phyloP scores from a whole-genome alignment of 192 early-diverging fungal species.

The Linnemannia schmuckeri region DNA sequence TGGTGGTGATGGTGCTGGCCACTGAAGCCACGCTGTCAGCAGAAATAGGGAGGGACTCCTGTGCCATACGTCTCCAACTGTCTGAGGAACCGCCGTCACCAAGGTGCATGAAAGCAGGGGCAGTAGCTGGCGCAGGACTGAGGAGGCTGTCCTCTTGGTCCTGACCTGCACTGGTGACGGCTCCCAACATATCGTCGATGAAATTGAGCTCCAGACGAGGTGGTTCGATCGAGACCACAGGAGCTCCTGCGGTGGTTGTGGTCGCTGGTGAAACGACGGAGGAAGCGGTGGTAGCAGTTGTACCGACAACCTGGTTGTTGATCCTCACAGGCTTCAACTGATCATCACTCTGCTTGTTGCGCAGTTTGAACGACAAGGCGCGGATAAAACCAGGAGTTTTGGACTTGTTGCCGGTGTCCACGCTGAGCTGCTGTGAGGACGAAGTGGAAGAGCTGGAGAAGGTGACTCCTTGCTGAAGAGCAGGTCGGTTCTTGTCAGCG shows the following conservation, averaged over 20 bases:
- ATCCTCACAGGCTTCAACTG: constrained; percentile 19
- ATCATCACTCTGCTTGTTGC: constrained; percentile 46
- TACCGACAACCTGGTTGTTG: constrained; percentile 13
- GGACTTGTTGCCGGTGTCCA: constrained; percentile 10
- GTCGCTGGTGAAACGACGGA: background rate
- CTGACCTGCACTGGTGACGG: background rate
- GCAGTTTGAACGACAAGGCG: constrained; percentile 37
- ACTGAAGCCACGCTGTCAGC: background rate
- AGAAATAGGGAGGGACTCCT: constrained; percentile 20
- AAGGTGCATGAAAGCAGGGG: constrained; percentile 28
- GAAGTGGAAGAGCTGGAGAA: constrained; percentile 24
- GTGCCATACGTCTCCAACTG: constrained; percentile 27
- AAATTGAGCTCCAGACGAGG: constrained; percentile 47
- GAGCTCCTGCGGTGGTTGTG: background rate
- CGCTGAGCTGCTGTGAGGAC: constrained; percentile 15
- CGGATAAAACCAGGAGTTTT: constrained; percentile 43
- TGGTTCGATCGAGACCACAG: constrained; percentile 36
- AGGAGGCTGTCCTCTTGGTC: constrained; percentile 3
- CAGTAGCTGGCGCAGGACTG: constrained; percentile 13
- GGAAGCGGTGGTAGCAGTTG: background rate
- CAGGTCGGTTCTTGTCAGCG: constrained; percentile 5
- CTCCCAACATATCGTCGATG: constrained; percentile 12
- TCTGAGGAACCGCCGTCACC: background rate
- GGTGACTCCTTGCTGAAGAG: constrained; percentile 22
- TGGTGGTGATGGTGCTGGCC: background rate